Percentiles rank a stretch among this genome's conserved stretches.
These are phyloP conservation scores for Cardiospermum halicacabum DNA, from an alignment of 345 rosid genomes.

Conservation along the genomic window DNA sequence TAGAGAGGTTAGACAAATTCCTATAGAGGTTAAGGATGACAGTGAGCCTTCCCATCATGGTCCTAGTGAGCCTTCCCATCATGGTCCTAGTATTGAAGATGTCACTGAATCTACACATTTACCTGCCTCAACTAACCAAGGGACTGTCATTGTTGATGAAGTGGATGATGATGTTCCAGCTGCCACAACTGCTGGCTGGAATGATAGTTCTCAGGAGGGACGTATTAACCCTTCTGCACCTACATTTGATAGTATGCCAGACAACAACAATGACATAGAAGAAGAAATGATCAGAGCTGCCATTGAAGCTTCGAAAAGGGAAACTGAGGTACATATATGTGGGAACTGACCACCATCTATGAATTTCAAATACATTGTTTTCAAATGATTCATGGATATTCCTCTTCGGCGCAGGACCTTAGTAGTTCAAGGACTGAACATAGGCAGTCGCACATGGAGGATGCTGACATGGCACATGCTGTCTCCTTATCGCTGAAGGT, in stretches of 20 bases:
- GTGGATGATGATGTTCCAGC: constrained; percentile 49
- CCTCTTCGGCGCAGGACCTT: constrained; percentile 32
- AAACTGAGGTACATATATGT: constrained; percentile 45
- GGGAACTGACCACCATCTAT: not conserved
- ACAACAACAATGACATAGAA: constrained; percentile 73
- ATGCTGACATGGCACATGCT: constrained; percentile 62
- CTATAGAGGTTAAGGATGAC: constrained; percentile 74
- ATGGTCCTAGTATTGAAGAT: constrained; percentile 70
- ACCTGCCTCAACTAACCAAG: constrained; percentile 45
- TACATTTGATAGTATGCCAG: constrained; percentile 39
- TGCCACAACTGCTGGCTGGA: constrained; percentile 20
- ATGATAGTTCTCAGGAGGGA: constrained; percentile 23
- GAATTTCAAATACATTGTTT: not conserved
- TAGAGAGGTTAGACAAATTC: constrained; percentile 82
- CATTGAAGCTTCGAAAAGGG: constrained; percentile 91
- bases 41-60: constrained; percentile 49
- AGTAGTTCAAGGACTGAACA: constrained; percentile 35
- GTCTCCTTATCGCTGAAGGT: constrained; percentile 72
- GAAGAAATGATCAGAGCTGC: constrained; percentile 99
- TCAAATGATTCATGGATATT: constrained; percentile 10
- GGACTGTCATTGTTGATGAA: constrained; percentile 53
- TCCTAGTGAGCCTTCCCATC: constrained; percentile 50
- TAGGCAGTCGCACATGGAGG: constrained; percentile 39
- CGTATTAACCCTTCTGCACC: constrained; percentile 41
- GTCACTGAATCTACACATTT: constrained; percentile 54